Percentiles rank a stretch among this genome's conserved stretches.
Conservation (phyloP, 2,329 filamentous ascomycete genomes). For the Fusarium foetens region DNA sequence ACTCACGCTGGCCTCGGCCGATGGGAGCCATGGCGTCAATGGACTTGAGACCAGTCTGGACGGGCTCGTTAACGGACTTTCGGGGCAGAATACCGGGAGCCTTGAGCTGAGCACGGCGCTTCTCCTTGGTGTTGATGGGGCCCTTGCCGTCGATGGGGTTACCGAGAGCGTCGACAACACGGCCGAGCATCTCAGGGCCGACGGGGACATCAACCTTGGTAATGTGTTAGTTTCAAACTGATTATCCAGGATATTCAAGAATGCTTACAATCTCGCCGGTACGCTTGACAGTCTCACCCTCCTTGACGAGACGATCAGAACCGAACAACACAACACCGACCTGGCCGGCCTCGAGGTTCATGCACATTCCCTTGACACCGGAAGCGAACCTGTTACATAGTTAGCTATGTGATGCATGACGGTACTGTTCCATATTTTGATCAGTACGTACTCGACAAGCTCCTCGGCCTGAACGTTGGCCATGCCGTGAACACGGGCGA, state of each 20-base stretch:
- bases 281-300: constrained; percentile 99
- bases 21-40: constrained; percentile 99
- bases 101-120: constrained; percentile 97
- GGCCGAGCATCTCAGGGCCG: constrained; percentile 90
- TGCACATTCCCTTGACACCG: constrained; percentile 99
- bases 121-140: constrained; percentile 90
- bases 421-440: constrained; percentile 10
- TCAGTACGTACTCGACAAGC: constrained; percentile 90
- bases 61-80: constrained; percentile 96
- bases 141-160: constrained; percentile 99
- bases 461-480: constrained; percentile 99
- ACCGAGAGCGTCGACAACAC: constrained; percentile 97
- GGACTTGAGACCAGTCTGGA: constrained; percentile 99
- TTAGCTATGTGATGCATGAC: constrained; percentile 33
- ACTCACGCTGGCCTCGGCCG: constrained; percentile 99
- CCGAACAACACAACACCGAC: constrained; percentile 99
- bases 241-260: not conserved
- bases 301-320: constrained; percentile 99
- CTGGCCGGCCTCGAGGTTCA: constrained; percentile 99
- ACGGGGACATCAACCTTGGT: constrained; percentile 95
- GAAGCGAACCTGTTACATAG: constrained; percentile 84
- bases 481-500: constrained; percentile 99
- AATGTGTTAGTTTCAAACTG: constrained; percentile 37
- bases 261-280: constrained; percentile 95
- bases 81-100: constrained; percentile 98